Evolutionary conservation across 345 rosid genomes (phyloP).

Genomic region (Lagerstroemia speciosa): DNA sequence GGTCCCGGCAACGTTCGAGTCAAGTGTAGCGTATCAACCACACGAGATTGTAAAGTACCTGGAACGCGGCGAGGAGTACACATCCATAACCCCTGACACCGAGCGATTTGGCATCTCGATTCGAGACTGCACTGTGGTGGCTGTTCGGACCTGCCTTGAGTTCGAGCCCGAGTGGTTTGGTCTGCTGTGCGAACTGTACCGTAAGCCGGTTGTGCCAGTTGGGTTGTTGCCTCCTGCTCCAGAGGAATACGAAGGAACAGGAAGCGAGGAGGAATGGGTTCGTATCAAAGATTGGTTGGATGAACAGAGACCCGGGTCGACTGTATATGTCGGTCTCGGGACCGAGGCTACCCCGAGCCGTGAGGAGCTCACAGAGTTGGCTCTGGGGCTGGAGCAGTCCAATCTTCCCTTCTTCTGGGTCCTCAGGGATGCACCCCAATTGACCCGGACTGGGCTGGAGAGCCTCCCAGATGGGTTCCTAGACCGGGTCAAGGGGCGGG

Average conservation of each 20-base stretch:
- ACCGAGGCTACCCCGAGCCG: constrained; percentile 24
- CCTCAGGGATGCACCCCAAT: constrained; percentile 16
- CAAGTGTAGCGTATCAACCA: constrained; percentile 18
- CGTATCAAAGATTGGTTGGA: constrained; percentile 28
- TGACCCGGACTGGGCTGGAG: constrained; percentile 12
- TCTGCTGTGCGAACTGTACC: constrained; percentile 18
- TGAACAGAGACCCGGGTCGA: constrained; percentile 7
- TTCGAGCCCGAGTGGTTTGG: constrained; percentile 41
- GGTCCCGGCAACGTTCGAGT: constrained; percentile 22
- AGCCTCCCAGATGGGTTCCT: constrained; percentile 27
- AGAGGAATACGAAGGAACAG: constrained; percentile 9
- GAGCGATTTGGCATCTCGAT: constrained; percentile 17
- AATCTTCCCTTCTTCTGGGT: constrained; percentile 37
- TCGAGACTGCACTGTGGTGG: constrained; percentile 25
- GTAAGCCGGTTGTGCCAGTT: constrained; percentile 35
- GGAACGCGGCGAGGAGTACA: constrained; percentile 16
- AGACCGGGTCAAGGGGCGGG: constrained; percentile 22
- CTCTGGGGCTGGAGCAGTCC: constrained; percentile 32
- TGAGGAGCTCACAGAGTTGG: constrained; percentile 21
- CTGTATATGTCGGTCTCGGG: constrained; percentile 31
- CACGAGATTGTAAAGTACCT: constrained; percentile 19
- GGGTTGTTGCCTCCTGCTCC: constrained; percentile 36
- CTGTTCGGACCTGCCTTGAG: constrained; percentile 35
- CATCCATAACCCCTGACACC: constrained; percentile 12
- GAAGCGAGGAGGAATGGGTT: constrained; percentile 10